Percentiles rank a stretch among this genome's conserved stretches.
These are phyloP conservation scores for Trichosporon asahii DNA, from an alignment of 1,284 basidiomycete genomes.

Conservation along the genomic window DNA sequence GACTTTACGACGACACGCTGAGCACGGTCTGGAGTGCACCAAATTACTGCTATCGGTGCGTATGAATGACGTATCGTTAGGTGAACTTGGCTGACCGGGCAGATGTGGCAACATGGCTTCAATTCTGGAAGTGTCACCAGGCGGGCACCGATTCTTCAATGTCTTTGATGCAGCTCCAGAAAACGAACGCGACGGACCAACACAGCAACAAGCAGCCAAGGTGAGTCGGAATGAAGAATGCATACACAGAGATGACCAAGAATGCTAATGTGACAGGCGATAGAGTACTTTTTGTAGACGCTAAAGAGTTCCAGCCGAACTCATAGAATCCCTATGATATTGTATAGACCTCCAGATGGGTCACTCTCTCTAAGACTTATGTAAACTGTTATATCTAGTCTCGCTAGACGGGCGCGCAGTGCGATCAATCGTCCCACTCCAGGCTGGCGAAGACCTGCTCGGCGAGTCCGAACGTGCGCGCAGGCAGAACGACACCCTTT, in stretches of 20 bases:
- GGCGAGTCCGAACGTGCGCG: constrained; percentile 37
- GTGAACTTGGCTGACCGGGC: constrained; percentile 39
- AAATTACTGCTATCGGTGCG: constrained; percentile 75
- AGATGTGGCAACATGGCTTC: constrained; percentile 96
- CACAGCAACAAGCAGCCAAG: constrained; percentile 46
- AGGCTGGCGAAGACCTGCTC: constrained; percentile 42
- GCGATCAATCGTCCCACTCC: constrained; percentile 28
- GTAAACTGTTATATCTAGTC: constrained; percentile 7
- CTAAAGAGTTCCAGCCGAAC: not conserved
- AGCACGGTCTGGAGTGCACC: constrained; percentile 99
- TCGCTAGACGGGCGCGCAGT: not conserved
- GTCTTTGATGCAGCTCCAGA: constrained; percentile 97
- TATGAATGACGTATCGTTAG: not conserved
- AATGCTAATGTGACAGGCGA: constrained; percentile 35
- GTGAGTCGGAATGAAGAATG: constrained; percentile 22
- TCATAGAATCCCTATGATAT: constrained; percentile 1
- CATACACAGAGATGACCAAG: constrained; percentile 6
- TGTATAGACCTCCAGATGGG: constrained; percentile 11
- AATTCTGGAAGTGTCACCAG: constrained; percentile 92
- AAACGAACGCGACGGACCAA: constrained; percentile 62
- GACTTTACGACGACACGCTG: constrained; percentile 89
- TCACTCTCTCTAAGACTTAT: constrained; percentile 9
- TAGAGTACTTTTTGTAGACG: constrained; percentile 48
- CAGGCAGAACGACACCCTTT: constrained; percentile 32
- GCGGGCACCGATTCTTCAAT: constrained; percentile 87